A percentile compares a stretch with the other conserved stretches of the same genome.
Evolutionary conservation across 192 early-diverging fungal species (phyloP).

Genomic region (Coemansia sp.): DNA sequence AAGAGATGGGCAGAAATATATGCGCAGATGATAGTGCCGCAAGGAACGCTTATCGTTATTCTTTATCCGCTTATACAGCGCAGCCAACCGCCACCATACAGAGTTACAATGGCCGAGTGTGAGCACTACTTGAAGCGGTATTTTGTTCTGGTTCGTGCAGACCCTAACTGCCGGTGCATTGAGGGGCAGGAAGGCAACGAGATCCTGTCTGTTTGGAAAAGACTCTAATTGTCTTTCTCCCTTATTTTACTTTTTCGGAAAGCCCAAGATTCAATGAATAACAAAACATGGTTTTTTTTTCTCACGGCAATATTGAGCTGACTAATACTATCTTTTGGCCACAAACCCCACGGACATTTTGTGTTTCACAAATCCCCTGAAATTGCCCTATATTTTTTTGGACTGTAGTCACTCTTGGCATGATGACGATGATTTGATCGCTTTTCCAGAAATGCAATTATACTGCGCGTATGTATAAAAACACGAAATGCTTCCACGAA

Average conservation of each 20-base stretch:
- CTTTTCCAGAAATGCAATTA: too few species aligned
- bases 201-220: slow-evolving; percentile 45
- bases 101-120: slow-evolving; percentile 50
- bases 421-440: too few species aligned
- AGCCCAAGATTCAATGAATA: not conserved
- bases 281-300: too few species aligned
- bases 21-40: slow-evolving; percentile 42
- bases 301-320: too few species aligned
- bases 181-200: slow-evolving; percentile 52
- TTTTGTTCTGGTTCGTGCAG: slow-evolving; percentile 50
- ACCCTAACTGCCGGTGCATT: slow-evolving; percentile 42
- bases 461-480: too few species aligned
- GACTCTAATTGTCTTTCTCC: slow-evolving; percentile 7
- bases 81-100: slow-evolving; percentile 30
- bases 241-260: not conserved
- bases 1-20: slow-evolving; percentile 44
- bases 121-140: slow-evolving; percentile 36
- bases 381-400: too few species aligned
- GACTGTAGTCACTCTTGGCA: too few species aligned
- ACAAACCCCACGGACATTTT: too few species aligned
- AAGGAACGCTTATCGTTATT: slow-evolving; percentile 47
- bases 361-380: too few species aligned
- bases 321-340: too few species aligned
- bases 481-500: too few species aligned
- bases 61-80: slow-evolving; percentile 45